Base-by-base conservation (phyloP, 495 filamentous ascomycete genomes). In the Podospora comata region DNA sequence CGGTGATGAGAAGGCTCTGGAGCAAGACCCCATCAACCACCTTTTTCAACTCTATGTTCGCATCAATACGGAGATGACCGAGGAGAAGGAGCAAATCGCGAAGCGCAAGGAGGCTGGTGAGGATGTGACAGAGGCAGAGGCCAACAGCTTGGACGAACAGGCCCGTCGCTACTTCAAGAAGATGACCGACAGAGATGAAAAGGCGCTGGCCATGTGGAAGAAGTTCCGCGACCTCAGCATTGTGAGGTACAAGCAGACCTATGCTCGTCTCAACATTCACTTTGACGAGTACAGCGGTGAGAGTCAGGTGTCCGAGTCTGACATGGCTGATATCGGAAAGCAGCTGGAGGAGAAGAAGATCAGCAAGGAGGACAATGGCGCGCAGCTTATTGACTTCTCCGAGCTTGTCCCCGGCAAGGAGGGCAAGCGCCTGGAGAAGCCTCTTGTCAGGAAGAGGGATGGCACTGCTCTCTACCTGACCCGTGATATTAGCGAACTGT, bases 261-360 rank as follows among this genome's bases (percentile, higher is more conserved):
- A 79, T 63, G 77, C 74, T 59, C 77, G 77, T 65, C 72, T 79
- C 20, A 97, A 97, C 80, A 97, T 99, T 75, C 84, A 88, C 67
- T 99, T 94, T 73, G 94, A 97, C 76, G 89, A 92, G 64, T 99
- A 99, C 82, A 91, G 90, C 44, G 94, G 94, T 44, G 95, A 99
- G 79, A 94, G 91, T n/a, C 92, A 96, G 75, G 91, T 99, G 63
- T 86, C 87, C 66, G 86, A 90, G 70, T 91, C 92, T 74, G 88
- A 87, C 69, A 97, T 99, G 92, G 86, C 89, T 55, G 80, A 81
- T 65, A 83, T 86, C 18, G 90, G 87, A 32, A 76, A 81, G 63
- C 77, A 83, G 70, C 87, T 97, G 85, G 83, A 86, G 74, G 87
- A 91, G 65, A 87, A 86, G 70, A 86, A 87, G 15, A 85, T 97